Conservation (phyloP, 345 rosid genomes). For the Corchorus capsularis region DNA sequence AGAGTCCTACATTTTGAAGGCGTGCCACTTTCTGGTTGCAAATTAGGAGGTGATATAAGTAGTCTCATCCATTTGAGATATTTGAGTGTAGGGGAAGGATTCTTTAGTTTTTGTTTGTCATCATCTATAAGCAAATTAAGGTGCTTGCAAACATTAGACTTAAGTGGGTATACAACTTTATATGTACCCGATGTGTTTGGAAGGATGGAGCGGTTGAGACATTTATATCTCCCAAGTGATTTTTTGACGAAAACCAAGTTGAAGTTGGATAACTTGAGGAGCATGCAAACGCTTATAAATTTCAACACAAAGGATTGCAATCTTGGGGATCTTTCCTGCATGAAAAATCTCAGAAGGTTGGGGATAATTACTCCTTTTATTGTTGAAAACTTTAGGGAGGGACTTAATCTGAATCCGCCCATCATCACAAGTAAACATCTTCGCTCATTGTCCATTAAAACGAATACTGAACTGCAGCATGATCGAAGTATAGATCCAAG, state of each 20-base stretch:
- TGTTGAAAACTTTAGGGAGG: not conserved
- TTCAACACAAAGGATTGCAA: not conserved
- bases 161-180: not conserved
- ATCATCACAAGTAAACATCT: not conserved
- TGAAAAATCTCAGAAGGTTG: not conserved
- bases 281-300: not conserved
- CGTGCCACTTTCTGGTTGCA: not conserved
- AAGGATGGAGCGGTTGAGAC: slow-evolving; percentile 15
- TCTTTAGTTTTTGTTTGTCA: slow-evolving; percentile 14
- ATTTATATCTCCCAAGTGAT: not conserved
- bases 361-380: not conserved
- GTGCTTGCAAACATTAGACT: slow-evolving; percentile 29
- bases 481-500: not conserved
- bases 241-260: not conserved
- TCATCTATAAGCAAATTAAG: slow-evolving; percentile 31
- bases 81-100: slow-evolving; percentile 20
- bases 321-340: not conserved
- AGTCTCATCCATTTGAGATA: slow-evolving; percentile 39
- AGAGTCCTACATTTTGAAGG: slow-evolving; percentile 35
- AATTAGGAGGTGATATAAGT: slow-evolving; percentile 26
- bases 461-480: no score
- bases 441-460: not conserved
- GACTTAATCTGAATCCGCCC: not conserved
- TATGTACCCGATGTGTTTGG: not conserved
- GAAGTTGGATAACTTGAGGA: not conserved